phyloP scores from a whole-genome alignment of 441 rosid species.

The Erysimum pusillum region DNA sequence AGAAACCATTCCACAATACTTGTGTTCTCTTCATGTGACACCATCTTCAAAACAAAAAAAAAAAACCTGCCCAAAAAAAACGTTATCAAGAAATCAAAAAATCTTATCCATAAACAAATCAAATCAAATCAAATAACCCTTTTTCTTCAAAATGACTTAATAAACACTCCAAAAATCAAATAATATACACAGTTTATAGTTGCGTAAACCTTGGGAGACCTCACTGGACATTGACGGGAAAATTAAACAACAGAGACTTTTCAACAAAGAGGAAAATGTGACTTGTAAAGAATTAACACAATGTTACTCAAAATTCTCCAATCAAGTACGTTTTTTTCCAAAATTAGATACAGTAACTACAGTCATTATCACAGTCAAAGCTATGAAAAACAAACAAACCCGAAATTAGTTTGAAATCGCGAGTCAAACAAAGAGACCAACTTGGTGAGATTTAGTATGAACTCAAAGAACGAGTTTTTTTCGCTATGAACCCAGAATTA shows the following conservation, averaged over 20 bases:
- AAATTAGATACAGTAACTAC: slow-evolving; percentile 28
- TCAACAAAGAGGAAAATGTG: slow-evolving; percentile 42
- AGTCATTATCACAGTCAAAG: slow-evolving; percentile 37
- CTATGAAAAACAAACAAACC: not conserved
- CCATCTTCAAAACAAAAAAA: slow-evolving; percentile 38
- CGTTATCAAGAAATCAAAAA: slow-evolving; percentile 9
- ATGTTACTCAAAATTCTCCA: slow-evolving; percentile 31
- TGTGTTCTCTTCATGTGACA: slow-evolving; percentile 64
- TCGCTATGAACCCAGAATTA: not conserved
- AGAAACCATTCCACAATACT: slow-evolving; percentile 68
- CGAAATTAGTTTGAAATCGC: slow-evolving; percentile 19
- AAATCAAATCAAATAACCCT: slow-evolving; percentile 9
- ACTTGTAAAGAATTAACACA: slow-evolving; percentile 35
- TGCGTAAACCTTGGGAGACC: slow-evolving; percentile 33
- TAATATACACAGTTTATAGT: slow-evolving; percentile 19
- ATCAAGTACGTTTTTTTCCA: slow-evolving; percentile 6
- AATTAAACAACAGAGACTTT: slow-evolving; percentile 46
- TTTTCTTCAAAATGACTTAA: slow-evolving; percentile 14
- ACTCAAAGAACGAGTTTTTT: slow-evolving; percentile 6
- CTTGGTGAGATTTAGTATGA: slow-evolving; percentile 20
- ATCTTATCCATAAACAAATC: slow-evolving; percentile 33
- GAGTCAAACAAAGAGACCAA: slow-evolving; percentile 27
- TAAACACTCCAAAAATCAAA: slow-evolving; percentile 19
- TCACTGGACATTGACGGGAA: slow-evolving; percentile 21
- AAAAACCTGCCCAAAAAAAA: slow-evolving; percentile 23